Evolutionary conservation across 306 rosid genomes (phyloP), one percentile per base, ranked within the genome.

Genomic region (Prunus dulcis): DNA sequence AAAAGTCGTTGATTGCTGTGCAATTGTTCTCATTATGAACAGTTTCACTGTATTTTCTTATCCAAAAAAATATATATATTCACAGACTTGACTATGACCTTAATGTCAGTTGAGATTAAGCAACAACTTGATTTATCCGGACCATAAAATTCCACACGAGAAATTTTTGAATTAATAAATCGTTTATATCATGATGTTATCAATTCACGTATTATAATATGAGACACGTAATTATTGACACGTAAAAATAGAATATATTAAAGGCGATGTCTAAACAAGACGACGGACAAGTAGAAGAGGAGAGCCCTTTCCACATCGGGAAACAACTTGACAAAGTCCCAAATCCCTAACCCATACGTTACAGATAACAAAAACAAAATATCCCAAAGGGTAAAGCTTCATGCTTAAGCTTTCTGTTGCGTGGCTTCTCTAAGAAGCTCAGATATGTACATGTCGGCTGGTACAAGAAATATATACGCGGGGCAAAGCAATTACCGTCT

Each of bases 361-460:
- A 78, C 84, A 79, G 80, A 17, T 23, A 72, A 57, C 56, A 81
- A 22, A 34, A n/a, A 12, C 19, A 18, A 56, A 56, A 53, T 64
- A 25, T 30, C 19, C 17, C 50, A 25, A 43, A 45, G 30, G 43
- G 12, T 25, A 69, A 81, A 78, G 76, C 97, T 91, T 91, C 74
- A 6, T 6, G 78, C 69, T 9, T 67, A 91, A 88, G 97, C 67
- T 83, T 82, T 72, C 56, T 9, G 49, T 88, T 86, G 94, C 83
- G 91, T 86, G 82, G 82, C 92, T 89, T 89, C 81, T 67, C 43
- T 72, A 65, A 83, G 76, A 91, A 85, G 94, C 83, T 32, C 34
- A 32, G 27, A 55, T 19, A 51, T 51, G 41, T 51, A 65, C 75
- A 69, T 84, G 89, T 89, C 83, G 83, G 81, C 76, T 77, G 64